Base-by-base conservation (phyloP, 345 rosid species). In the Bruguiera gymnorhiza region DNA sequence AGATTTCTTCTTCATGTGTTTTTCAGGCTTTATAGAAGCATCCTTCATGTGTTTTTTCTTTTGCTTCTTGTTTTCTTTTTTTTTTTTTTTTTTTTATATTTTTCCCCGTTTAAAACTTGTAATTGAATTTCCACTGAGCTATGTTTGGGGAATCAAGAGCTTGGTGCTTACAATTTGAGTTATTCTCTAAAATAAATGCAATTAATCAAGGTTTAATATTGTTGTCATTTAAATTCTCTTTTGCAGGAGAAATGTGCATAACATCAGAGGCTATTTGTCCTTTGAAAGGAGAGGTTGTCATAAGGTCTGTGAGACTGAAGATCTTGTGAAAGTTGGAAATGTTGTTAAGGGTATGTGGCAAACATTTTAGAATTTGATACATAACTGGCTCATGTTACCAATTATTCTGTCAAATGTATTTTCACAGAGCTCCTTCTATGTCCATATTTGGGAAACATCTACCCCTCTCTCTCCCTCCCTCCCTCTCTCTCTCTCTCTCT, bases 291-390 rank as follows among this genome's bases (percentile, higher is more conserved):
- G 92, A 75, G 97, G 97, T 48, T 87, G 87, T 78, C 90, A 88
- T 52, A 97, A 89, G 86, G 89, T 83, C 62, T 92, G 92, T 75
- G 98, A 94, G 78, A 94, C 89, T 68, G 97, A 94, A 88, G 98
- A 91, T 84, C 90, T 88, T 62, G 90, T 94, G 64, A 94, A 91
- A 88, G 82, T 91, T 75, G 97, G 98, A 79, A 83, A 88, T 75
- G 81, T 74, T 72, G 95, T 89, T 74, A 83, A 80, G 89, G 98
- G 98, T 89, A 73, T 30, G 60, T 74, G n/a, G 60, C 77, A 59
- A 50, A 30, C 39, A 11, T 69, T 56, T 48, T 18, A 31, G 2
- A 39, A 67, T 23, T 46, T 63, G 21, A 15, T 26, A 2, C 10
- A 16, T 37, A n/a, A 18, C 26, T 34, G 63, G 18, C 11, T 13